Evolutionary conservation across 106 monocot species (phyloP).

Genomic region (Cymbidium sinense): DNA sequence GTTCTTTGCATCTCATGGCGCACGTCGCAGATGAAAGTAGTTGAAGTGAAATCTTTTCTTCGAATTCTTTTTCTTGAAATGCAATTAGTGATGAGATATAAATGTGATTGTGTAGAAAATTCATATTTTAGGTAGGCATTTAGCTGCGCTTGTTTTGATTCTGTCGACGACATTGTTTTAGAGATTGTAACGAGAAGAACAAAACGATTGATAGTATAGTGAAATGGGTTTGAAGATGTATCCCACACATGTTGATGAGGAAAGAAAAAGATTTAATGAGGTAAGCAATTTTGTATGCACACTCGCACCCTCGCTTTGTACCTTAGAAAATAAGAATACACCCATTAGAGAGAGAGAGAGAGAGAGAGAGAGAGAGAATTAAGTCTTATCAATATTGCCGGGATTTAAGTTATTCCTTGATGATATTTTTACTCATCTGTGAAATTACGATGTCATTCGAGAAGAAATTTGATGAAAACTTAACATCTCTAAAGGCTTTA

Average conservation of each 20-base stretch:
- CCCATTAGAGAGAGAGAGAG: too few species aligned
- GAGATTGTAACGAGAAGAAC: neutral
- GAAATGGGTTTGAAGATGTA: neutral
- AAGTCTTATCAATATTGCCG: too few species aligned
- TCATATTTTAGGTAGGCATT: neutral
- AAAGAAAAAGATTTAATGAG: neutral
- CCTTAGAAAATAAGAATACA: too few species aligned
- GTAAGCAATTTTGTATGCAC: neutral
- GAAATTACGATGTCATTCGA: too few species aligned
- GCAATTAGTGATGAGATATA: neutral
- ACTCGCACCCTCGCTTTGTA: too few species aligned
- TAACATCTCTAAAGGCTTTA: too few species aligned
- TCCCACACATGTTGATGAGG: neutral
- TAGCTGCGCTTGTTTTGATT: neutral
- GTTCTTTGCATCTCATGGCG: conserved; percentile 33
- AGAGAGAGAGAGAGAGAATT: too few species aligned
- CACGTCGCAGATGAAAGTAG: conserved; percentile 5
- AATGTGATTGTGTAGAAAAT: neutral
- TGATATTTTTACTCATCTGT: too few species aligned
- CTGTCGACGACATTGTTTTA: neutral
- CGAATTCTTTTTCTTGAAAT: neutral
- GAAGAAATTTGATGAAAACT: too few species aligned
- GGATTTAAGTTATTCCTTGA: too few species aligned
- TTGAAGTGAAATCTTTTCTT: neutral
- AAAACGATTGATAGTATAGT: neutral